These are phyloP conservation scores for Cyclostephanos invisitatus DNA, from an alignment of 108 stramenopile genomes.

Conservation along the genomic window DNA sequence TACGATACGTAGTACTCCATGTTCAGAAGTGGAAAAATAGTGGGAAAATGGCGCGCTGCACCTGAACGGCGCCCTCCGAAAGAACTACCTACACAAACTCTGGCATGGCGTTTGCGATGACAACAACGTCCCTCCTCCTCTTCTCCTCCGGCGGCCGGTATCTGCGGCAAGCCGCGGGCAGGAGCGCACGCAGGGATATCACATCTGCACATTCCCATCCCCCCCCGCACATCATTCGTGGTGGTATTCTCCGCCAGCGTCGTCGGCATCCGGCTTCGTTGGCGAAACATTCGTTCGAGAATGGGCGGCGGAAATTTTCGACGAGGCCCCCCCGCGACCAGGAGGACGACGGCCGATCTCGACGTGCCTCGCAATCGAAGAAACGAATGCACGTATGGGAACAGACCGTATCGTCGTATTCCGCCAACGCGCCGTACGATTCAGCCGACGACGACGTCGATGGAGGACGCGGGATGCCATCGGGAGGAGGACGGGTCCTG, in stretches of 20 bases:
- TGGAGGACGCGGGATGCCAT: constrained; percentile 1
- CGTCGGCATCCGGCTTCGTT: not conserved
- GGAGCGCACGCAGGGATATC: not conserved
- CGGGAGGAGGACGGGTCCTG: constrained; percentile 12
- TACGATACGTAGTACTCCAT: too few relatives aligned
- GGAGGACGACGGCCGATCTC: too few relatives aligned
- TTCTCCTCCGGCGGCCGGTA: not conserved
- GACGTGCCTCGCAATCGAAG: not conserved
- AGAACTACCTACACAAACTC: too few relatives aligned
- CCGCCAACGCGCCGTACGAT: constrained; percentile 9
- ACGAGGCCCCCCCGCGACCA: not conserved
- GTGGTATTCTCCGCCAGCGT: not conserved
- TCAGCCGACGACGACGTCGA: constrained; percentile 8
- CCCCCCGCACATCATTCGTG: too few relatives aligned
- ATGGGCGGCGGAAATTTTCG: not conserved
- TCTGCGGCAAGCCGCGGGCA: constrained; percentile 3
- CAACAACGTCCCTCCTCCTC: too few relatives aligned
- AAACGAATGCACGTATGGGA: constrained; percentile 23
- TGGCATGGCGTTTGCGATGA: too few relatives aligned
- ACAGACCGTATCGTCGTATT: constrained; percentile 28
- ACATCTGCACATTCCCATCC: too few relatives aligned
- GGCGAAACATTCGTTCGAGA: not conserved
- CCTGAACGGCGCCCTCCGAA: too few relatives aligned
- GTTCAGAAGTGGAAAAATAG: too few relatives aligned
- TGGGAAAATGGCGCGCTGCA: too few relatives aligned